Percentiles rank a stretch among this genome's conserved stretches.
Conservation (phyloP, 2,329 filamentous ascomycete species). For the Talaromyces sp. region DNA sequence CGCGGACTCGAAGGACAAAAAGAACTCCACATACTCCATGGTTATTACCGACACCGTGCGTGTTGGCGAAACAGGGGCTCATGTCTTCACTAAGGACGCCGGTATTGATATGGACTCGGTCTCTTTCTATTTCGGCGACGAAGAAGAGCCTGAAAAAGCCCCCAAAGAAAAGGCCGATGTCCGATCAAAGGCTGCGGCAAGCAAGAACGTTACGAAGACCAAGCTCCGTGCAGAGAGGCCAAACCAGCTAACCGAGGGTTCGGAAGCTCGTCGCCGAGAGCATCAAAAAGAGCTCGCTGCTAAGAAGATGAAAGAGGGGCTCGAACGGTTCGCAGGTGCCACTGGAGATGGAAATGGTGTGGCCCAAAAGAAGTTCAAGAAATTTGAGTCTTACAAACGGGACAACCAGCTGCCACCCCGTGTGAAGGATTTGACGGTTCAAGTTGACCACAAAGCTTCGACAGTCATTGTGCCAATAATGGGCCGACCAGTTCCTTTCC, state of each 20-base stretch:
- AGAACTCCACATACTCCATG: slow-evolving; percentile 82
- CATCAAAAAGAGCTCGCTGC: slow-evolving; percentile 85
- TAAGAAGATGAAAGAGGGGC: slow-evolving; percentile 86
- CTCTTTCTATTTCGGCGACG: slow-evolving; percentile 98
- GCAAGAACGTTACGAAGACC: slow-evolving; percentile 92
- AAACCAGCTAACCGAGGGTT: slow-evolving; percentile 83
- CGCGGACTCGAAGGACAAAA: slow-evolving; percentile 80
- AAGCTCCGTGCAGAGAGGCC: slow-evolving; percentile 85
- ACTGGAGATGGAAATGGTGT: slow-evolving; percentile 80
- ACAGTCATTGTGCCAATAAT: slow-evolving; percentile 94
- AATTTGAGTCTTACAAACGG: slow-evolving; percentile 97
- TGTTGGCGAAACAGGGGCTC: slow-evolving; percentile 61
- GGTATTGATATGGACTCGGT: slow-evolving; percentile 88
- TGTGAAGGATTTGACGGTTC: slow-evolving; percentile 79
- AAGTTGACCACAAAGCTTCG: slow-evolving; percentile 84
- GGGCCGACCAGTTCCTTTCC: slow-evolving; percentile 95
- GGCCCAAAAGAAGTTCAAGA: slow-evolving; percentile 98
- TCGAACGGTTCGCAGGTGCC: slow-evolving; percentile 79
- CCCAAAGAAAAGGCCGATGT: slow-evolving; percentile 78
- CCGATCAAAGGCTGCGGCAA: slow-evolving; percentile 78
- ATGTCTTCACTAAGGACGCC: slow-evolving; percentile 91
- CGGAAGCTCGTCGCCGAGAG: slow-evolving; percentile 78
- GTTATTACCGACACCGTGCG: slow-evolving; percentile 91
- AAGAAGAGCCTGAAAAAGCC: slow-evolving; percentile 75
- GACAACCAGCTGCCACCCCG: slow-evolving; percentile 86